These are phyloP conservation scores for Vararia minispora DNA, from an alignment of 768 basidiomycete species.

Conservation along the genomic window DNA sequence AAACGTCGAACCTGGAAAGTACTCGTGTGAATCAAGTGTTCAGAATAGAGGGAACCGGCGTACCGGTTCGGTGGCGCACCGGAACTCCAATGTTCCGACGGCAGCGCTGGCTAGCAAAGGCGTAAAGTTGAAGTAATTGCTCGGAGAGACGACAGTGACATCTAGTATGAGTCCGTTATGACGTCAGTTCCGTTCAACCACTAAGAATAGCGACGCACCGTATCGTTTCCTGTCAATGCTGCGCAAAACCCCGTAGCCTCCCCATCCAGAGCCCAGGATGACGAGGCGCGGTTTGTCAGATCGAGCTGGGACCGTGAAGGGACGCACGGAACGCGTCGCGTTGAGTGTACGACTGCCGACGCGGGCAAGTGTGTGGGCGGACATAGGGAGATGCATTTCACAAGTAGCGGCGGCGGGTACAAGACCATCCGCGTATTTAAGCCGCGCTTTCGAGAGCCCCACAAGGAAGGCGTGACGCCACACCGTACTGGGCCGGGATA, in stretches of 20 bases:
- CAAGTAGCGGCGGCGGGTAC: no score
- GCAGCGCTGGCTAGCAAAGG: constrained; percentile 60
- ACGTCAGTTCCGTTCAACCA: neutral
- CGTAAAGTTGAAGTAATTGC: constrained; percentile 57
- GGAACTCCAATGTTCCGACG: constrained; percentile 77
- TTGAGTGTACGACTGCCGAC: no score
- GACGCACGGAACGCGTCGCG: no score
- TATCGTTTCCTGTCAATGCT: constrained; percentile 62
- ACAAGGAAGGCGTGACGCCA: no score
- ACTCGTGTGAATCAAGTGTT: neutral
- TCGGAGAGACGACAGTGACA: constrained; percentile 57
- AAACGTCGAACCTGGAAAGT: constrained; percentile 38
- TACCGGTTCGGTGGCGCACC: constrained; percentile 74
- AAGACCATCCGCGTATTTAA: no score
- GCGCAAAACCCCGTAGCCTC: constrained; percentile 59
- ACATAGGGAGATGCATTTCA: no score
- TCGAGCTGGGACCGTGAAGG: constrained; percentile 13
- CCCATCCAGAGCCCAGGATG: constrained; percentile 72
- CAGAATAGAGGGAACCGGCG: constrained; percentile 17
- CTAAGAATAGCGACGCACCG: constrained; percentile 30
- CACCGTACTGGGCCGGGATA: no score
- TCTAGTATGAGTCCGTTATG: constrained; percentile 26
- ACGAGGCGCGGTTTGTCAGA: constrained; percentile 35
- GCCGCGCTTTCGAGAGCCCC: no score
- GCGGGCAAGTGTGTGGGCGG: no score